These are phyloP conservation scores for Mortierella sp. DNA, from an alignment of 371 early-diverging fungal genomes.

Conservation along the genomic window DNA sequence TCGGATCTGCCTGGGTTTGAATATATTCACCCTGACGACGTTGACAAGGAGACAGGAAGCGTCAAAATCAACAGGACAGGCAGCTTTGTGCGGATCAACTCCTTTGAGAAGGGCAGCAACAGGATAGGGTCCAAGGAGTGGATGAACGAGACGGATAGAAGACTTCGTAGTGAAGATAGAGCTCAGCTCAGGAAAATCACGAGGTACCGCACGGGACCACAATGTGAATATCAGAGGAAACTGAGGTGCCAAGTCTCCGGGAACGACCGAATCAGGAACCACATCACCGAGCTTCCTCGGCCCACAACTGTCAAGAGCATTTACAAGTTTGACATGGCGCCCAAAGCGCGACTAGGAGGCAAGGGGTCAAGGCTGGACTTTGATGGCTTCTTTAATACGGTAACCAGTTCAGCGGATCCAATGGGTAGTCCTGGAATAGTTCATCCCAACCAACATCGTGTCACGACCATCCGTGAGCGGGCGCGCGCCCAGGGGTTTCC, in stretches of 20 bases:
- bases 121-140: neutral
- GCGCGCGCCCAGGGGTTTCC: conserved; percentile 79
- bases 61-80: neutral
- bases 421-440: conserved; percentile 68
- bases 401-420: conserved; percentile 63
- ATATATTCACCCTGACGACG: conserved; percentile 61
- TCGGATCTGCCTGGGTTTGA: conserved; percentile 75
- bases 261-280: neutral
- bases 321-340: conserved; percentile 61
- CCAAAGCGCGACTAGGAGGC: conserved; percentile 67
- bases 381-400: conserved; percentile 65
- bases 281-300: neutral
- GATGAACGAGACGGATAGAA: neutral
- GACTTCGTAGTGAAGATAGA: conserved; percentile 14
- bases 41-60: conserved; percentile 45
- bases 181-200: conserved; percentile 57
- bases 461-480: conserved; percentile 68
- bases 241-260: neutral
- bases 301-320: conserved; percentile 65
- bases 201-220: conserved; percentile 56
- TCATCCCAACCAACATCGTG: conserved; percentile 69
- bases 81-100: neutral
- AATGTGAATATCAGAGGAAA: conserved; percentile 66
- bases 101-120: neutral
- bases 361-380: conserved; percentile 65